Conservation (phyloP, 257 asterid genomes). For the Lavandula angustifolia region DNA sequence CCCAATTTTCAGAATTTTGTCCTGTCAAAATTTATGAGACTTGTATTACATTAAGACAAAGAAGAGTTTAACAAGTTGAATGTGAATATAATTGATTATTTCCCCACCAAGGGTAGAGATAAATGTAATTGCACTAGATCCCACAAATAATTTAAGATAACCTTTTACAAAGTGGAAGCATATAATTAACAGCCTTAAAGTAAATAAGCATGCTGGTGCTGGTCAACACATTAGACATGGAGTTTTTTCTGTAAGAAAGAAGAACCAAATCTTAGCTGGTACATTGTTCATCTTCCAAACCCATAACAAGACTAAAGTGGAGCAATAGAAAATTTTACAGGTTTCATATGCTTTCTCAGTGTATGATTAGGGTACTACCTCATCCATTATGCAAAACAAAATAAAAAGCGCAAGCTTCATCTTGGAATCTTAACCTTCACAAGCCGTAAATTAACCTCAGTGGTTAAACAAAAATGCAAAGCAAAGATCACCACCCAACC, state of each 20-base stretch:
- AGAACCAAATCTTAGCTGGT: conserved; percentile 7
- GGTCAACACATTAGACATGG: conserved; percentile 25
- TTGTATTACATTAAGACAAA: conserved; percentile 18
- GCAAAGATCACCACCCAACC: conserved; percentile 20
- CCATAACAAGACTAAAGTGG: conserved; percentile 18
- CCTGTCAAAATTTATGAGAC: conserved; percentile 50
- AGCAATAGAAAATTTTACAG: conserved; percentile 10
- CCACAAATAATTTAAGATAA: conserved; percentile 17
- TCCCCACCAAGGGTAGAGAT: conserved; percentile 22
- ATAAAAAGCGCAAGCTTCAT: conserved; percentile 11
- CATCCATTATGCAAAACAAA: conserved; percentile 10
- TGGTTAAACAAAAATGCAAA: conserved; percentile 14
- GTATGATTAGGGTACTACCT: conserved; percentile 1
- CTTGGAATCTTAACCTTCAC: background rate
- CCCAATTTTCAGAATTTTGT: conserved; percentile 59
- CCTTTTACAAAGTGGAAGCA: conserved; percentile 22
- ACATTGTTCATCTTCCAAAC: conserved; percentile 24
- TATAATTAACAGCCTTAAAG: conserved; percentile 9
- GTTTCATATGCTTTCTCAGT: conserved; percentile 10
- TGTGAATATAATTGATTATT: conserved; percentile 6
- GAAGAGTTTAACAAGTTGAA: conserved; percentile 22
- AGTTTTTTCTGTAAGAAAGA: background rate
- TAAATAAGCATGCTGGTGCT: background rate
- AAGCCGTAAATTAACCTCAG: conserved; percentile 24
- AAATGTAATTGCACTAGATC: conserved; percentile 10